A percentile compares a stretch with the other conserved stretches of the same genome.
phyloP scores from a whole-genome alignment of 257 asterid species.

The Solanum piurae region DNA sequence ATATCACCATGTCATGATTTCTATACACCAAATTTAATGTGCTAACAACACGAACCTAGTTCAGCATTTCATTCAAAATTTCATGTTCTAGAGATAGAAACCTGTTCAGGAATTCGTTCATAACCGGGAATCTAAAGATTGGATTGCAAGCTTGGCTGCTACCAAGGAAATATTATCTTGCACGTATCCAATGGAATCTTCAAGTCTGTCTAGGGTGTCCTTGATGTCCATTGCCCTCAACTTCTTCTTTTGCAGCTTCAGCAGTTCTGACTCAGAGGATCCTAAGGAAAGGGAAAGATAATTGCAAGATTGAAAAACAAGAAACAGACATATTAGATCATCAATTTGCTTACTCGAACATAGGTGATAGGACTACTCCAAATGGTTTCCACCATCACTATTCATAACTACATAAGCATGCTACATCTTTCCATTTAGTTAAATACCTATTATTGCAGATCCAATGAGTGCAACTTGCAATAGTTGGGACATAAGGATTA shows the following conservation, averaged over 20 bases:
- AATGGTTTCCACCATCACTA: background rate
- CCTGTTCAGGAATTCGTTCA: background rate
- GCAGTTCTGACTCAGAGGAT: conserved; percentile 36
- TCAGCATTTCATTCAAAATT: background rate
- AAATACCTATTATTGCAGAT: background rate
- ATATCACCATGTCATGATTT: background rate
- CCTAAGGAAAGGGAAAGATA: conserved; percentile 19
- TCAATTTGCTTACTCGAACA: background rate
- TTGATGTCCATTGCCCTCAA: conserved; percentile 50
- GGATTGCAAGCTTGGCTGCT: conserved; percentile 87
- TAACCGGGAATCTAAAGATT: conserved; percentile 26
- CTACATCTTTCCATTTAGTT: background rate
- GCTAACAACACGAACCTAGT: background rate
- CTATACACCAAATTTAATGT: background rate
- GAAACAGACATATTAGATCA: background rate
- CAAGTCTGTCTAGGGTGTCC: conserved; percentile 55
- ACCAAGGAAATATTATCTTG: conserved; percentile 36
- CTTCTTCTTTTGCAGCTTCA: conserved; percentile 50
- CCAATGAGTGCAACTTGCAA: background rate
- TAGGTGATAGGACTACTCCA: background rate
- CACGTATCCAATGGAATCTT: conserved; percentile 28
- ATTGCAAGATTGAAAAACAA: background rate
- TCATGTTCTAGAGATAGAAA: background rate
- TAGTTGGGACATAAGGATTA: background rate
- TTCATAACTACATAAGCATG: background rate